Base-by-base conservation (phyloP, 2,329 filamentous ascomycete species). In the Raffaelea deltoideospora region DNA sequence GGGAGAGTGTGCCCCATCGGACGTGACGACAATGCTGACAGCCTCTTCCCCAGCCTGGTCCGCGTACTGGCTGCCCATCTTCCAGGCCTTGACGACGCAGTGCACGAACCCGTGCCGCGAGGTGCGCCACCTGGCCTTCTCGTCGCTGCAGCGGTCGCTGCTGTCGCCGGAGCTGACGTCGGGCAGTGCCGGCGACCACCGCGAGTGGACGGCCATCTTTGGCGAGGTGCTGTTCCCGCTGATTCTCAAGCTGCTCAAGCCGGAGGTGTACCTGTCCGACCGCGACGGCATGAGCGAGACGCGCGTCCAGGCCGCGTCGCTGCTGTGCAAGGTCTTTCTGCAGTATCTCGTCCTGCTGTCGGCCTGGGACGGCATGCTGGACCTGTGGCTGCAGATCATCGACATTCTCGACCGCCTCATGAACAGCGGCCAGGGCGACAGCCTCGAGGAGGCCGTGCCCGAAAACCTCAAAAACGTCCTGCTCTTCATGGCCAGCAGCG, bases 401-500 rank as follows among this genome's bases (percentile, higher is more conserved):
- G 85, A 87, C 47, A 83, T 95, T 37, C 86, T 98, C 73, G 90
- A 98, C 55, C 76, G 90, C 19, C 68, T 98, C 45, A 92, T 95
- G 77, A 94, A 95, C 51, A 90, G 83, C 50, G 88, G 88, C 1
- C 86, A 94, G 55, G 84, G 84, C 19, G 86, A 93, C 50, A 88
- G 79, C 49, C 60, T 93, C 53, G 86, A 93, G 58, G 90, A 98
- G 63, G 88, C 90, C 11, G 86, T 96, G 3, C 82, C 84, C 1
- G 90, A 98, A 57, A 90, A 85, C 45, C 63, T 98, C 40, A 98
- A 98, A 60, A 98, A 98, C 46, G 86, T 96, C 36, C 64, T 96
- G 19, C 67, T 98, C 10, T 90, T 98, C 49, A 94, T 98, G 86
- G 77, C 82, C 6, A 90, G 79, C 53, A 87, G 80, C 35, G 87